Percentiles rank a stretch among this genome's conserved stretches.
These are phyloP conservation scores for Fomitopsis palustris DNA, from an alignment of 1,284 basidiomycete species.

Conservation along the genomic window DNA sequence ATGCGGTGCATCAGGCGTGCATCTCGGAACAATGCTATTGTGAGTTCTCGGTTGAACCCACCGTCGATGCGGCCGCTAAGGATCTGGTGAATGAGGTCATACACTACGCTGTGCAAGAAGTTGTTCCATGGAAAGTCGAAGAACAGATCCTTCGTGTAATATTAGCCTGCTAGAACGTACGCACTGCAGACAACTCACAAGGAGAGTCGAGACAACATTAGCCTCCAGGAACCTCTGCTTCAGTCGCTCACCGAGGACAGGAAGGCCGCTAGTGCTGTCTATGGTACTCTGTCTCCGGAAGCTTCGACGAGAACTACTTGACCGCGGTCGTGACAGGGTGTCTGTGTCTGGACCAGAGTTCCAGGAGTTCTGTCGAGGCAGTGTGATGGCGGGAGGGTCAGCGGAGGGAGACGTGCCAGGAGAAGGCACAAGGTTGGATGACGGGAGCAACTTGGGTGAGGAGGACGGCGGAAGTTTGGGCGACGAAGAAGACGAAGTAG, in stretches of 20 bases:
- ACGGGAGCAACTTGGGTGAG: conserved; percentile 1
- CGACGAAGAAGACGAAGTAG: not conserved
- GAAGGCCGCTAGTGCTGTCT: conserved; percentile 25
- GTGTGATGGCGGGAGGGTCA: conserved; percentile 19
- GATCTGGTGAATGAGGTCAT: conserved; percentile 95
- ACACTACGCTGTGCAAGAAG: conserved; percentile 95
- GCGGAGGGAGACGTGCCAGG: conserved; percentile 9
- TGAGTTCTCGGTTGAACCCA: conserved; percentile 79
- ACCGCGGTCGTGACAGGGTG: conserved; percentile 33
- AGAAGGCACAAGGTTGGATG: conserved; percentile 4
- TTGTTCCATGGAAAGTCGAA: conserved; percentile 98
- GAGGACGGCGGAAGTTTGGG: conserved; percentile 2
- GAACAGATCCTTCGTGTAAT: conserved; percentile 73
- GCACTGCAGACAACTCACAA: conserved; percentile 47
- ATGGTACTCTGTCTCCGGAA: conserved; percentile 42
- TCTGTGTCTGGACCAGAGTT: conserved; percentile 32
- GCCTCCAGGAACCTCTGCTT: conserved; percentile 76
- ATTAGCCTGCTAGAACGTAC: not conserved
- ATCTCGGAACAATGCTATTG: conserved; percentile 78
- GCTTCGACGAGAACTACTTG: conserved; percentile 47
- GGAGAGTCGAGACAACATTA: conserved; percentile 67
- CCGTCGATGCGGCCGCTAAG: conserved; percentile 81
- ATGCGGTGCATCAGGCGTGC: conserved; percentile 79
- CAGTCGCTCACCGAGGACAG: conserved; percentile 71
- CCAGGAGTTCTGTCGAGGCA: conserved; percentile 23